phyloP scores from a whole-genome alignment of 148 eudicot genomes.

The Cornus kousa region DNA sequence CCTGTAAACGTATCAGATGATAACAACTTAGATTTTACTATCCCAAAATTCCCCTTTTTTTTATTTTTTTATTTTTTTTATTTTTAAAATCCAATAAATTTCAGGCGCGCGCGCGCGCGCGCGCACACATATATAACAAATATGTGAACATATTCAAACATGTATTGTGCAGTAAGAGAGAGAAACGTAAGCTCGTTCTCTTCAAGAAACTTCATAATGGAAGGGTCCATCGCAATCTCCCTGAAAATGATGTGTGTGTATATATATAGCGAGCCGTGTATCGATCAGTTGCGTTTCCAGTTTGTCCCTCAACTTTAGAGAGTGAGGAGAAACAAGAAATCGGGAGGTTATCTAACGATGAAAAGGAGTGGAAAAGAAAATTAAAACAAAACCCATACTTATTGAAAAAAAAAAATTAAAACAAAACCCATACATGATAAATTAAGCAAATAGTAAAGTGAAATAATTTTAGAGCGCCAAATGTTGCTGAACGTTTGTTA shows the following conservation, averaged over 20 bases:
- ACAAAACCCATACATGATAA: too few species aligned
- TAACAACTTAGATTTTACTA: neutral
- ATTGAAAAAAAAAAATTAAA: too few species aligned
- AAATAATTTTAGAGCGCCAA: too few species aligned
- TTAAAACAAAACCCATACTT: too few species aligned
- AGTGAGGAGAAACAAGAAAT: too few species aligned
- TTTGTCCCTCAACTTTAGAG: too few species aligned
- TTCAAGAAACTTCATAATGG: constrained; percentile 79
- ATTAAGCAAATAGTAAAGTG: too few species aligned
- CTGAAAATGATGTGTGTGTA: neutral
- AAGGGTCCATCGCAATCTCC: constrained; percentile 61
- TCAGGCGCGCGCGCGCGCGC: too few species aligned
- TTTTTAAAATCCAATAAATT: neutral
- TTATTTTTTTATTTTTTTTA: too few species aligned
- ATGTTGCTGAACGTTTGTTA: too few species aligned
- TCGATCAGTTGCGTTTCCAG: neutral
- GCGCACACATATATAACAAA: neutral
- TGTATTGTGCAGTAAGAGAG: neutral
- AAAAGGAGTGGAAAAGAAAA: neutral
- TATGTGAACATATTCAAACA: neutral
- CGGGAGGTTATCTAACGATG: neutral
- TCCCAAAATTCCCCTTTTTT: neutral
- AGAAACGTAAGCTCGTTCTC: constrained; percentile 59
- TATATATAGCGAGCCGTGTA: too few species aligned
- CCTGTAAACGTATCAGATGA: constrained; percentile 36